Evolutionary conservation across 441 rosid species (phyloP).

Genomic region (Jatropha podagrica): DNA sequence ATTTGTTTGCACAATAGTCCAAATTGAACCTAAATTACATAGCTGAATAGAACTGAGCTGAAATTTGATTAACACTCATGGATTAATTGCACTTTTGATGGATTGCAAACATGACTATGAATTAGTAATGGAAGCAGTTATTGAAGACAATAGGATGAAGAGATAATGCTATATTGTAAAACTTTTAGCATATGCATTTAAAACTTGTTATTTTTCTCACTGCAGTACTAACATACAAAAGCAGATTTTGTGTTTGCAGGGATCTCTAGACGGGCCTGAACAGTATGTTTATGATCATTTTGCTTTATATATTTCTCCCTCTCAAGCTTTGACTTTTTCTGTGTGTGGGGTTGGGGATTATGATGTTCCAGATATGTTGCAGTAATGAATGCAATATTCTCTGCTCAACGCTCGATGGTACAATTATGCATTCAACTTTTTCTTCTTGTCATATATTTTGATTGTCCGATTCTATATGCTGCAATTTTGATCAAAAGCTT

Average conservation of each 20-base stretch:
- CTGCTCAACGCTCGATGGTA: constrained; percentile 95
- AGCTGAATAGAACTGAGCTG: not conserved
- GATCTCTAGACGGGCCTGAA: constrained; percentile 96
- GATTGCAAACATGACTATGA: not conserved
- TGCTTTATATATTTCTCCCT: constrained; percentile 15
- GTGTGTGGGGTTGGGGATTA: constrained; percentile 8
- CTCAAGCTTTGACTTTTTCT: constrained; percentile 25
- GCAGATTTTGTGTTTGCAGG: constrained; percentile 98
- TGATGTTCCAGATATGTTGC: constrained; percentile 78
- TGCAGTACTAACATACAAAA: constrained; percentile 28
- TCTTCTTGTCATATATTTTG: not conserved
- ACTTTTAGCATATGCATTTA: not conserved
- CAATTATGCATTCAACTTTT: constrained; percentile 7
- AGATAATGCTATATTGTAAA: not conserved
- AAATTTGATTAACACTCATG: not conserved
- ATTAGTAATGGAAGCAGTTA: not conserved
- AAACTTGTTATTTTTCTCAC: constrained; percentile 6
- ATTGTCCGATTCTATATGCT: not conserved
- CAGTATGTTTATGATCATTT: constrained; percentile 57
- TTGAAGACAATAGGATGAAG: not conserved
- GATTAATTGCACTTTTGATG: not conserved
- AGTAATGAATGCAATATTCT: constrained; percentile 94
- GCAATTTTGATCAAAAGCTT: not conserved
- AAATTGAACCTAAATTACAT: not conserved
- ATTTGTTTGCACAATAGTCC: not conserved